A percentile compares a stretch with the other conserved stretches of the same genome.
Conservation (phyloP, 1,284 basidiomycete species). For the Trichosporon ovoides region DNA sequence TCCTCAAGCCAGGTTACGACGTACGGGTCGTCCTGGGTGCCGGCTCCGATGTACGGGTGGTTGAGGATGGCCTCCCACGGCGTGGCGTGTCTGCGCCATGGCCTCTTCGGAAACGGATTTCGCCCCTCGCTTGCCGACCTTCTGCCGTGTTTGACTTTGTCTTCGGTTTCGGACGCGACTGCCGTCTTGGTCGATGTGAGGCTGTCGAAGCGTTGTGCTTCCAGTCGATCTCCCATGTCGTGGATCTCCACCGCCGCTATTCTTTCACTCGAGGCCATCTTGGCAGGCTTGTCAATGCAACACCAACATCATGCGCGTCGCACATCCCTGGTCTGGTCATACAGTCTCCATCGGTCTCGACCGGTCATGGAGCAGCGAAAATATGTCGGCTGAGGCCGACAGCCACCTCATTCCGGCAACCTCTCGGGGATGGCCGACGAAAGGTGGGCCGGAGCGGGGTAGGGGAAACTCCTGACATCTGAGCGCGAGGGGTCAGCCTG, state of each 20-base stretch:
- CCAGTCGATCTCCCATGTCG: background rate
- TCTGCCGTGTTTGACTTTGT: no score
- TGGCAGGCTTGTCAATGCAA: no score
- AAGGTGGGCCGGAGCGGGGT: background rate
- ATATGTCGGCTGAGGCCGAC: background rate
- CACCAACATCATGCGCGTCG: no score
- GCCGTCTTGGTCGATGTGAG: background rate
- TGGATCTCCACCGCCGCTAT: no score
- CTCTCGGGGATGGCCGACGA: background rate
- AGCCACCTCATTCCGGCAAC: background rate
- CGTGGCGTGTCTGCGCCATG: slow-evolving; percentile 9
- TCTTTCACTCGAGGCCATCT: no score
- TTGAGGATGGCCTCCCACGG: slow-evolving; percentile 7
- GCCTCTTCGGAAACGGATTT: background rate
- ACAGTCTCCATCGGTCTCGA: no score
- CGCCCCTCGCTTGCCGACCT: background rate
- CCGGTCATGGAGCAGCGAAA: no score
- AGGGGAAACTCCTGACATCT: no score
- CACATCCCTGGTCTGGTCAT: no score
- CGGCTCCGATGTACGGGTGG: slow-evolving; percentile 20
- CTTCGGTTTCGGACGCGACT: background rate
- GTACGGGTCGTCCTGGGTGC: slow-evolving; percentile 45
- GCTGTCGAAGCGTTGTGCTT: background rate
- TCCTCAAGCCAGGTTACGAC: slow-evolving; percentile 35
- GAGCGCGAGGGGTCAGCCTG: no score